A percentile compares a stretch with the other conserved stretches of the same genome.
Evolutionary conservation across 1,139 yeast genomes (phyloP).

Genomic region (Protomyces inundatus): DNA sequence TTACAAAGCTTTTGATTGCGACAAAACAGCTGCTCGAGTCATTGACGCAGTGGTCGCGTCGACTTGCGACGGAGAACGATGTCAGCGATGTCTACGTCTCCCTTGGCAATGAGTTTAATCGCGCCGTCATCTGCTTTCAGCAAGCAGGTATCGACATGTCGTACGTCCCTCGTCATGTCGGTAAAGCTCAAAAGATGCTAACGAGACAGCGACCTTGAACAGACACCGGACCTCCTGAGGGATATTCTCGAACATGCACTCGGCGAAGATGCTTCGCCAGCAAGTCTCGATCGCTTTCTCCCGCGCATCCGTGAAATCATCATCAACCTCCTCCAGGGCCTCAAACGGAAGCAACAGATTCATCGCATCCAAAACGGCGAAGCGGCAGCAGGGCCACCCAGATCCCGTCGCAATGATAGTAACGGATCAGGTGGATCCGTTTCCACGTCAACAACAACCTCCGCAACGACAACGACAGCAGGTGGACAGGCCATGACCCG

Average conservation of each 20-base stretch:
- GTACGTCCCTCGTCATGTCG: constrained; percentile 29
- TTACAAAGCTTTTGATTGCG: constrained; percentile 74
- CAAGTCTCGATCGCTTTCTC: constrained; percentile 68
- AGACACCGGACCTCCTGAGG: constrained; percentile 68
- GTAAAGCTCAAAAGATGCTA: neutral
- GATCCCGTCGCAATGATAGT: constrained; percentile 1
- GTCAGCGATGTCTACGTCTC: constrained; percentile 90
- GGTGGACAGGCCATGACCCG: neutral
- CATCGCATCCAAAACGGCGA: constrained; percentile 33
- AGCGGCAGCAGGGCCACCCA: constrained; percentile 2
- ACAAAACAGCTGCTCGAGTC: constrained; percentile 82
- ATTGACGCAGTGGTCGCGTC: constrained; percentile 85
- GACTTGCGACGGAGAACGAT: constrained; percentile 68
- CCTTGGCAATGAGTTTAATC: constrained; percentile 87
- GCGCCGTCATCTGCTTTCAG: constrained; percentile 70
- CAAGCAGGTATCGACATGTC: constrained; percentile 61
- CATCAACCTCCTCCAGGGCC: constrained; percentile 68
- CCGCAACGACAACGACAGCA: neutral
- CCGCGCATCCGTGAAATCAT: constrained; percentile 86
- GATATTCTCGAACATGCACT: constrained; percentile 79
- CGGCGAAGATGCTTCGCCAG: constrained; percentile 80
- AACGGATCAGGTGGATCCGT: neutral
- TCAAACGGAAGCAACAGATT: constrained; percentile 69
- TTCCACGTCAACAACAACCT: no score
- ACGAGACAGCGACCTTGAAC: constrained; percentile 54